Evolutionary conservation across 805 yeast species (phyloP).

Genomic region (Komagataella phaffii): DNA sequence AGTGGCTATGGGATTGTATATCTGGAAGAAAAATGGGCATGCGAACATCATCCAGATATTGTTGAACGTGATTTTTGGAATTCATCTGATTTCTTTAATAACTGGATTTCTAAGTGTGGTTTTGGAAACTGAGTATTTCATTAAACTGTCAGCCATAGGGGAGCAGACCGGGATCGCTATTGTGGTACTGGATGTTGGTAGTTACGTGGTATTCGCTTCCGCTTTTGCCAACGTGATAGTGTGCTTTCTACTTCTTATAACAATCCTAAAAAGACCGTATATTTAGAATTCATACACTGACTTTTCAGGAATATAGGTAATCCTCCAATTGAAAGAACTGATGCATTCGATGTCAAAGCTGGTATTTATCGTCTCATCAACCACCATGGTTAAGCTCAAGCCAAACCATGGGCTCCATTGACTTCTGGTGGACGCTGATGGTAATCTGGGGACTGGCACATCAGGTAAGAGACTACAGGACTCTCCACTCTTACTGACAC

Average conservation of each 20-base stretch:
- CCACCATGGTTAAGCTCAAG: conserved; percentile 41
- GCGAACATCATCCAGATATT: neutral
- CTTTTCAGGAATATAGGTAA: conserved; percentile 50
- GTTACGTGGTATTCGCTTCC: neutral
- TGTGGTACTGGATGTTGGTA: neutral
- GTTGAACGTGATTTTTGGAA: neutral
- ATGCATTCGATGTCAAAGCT: conserved; percentile 32
- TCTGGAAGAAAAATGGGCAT: neutral
- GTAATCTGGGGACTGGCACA: conserved; percentile 4
- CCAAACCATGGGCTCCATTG: conserved; percentile 67
- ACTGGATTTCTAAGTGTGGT: neutral
- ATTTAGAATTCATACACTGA: conserved; percentile 14
- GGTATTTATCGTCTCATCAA: conserved; percentile 34
- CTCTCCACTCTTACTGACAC: conserved; percentile 52
- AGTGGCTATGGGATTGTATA: neutral
- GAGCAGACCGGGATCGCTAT: neutral
- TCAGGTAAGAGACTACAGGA: conserved; percentile 32
- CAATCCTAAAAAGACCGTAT: neutral
- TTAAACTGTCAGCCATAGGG: neutral
- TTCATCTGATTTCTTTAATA: neutral
- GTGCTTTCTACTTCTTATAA: neutral
- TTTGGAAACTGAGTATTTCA: neutral
- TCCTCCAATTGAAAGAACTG: conserved; percentile 49
- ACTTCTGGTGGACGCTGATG: conserved; percentile 20
- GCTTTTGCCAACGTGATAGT: neutral